These are phyloP conservation scores for Calonectria ilicicola DNA, from an alignment of 2,329 filamentous ascomycete genomes.

Conservation along the genomic window DNA sequence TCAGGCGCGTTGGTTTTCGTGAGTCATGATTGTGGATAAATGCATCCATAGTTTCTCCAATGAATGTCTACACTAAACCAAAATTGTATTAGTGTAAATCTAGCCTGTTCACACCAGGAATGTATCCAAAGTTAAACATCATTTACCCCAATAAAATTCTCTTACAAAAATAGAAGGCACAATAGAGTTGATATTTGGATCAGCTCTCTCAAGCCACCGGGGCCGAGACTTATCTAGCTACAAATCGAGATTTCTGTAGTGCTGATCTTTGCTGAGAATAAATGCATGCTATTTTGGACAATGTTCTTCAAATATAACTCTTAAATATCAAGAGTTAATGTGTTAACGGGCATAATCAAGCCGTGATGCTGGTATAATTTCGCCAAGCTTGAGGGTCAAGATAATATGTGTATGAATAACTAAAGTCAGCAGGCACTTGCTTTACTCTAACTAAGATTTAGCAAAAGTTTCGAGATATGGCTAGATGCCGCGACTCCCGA, in stretches of 20 bases:
- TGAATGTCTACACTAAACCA: accelerated
- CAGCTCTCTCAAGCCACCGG: background rate
- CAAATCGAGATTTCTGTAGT: too few species aligned
- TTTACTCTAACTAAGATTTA: background rate
- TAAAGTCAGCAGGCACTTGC: too few species aligned
- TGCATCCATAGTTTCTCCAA: background rate
- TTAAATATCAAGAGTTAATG: too few species aligned
- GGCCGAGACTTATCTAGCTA: background rate
- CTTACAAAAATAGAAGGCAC: background rate
- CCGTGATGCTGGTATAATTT: too few species aligned
- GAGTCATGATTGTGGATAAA: background rate
- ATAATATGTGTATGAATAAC: too few species aligned
- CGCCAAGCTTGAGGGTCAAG: too few species aligned
- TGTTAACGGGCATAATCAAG: too few species aligned
- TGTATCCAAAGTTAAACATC: background rate
- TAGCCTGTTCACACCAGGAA: background rate
- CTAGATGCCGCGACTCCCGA: background rate
- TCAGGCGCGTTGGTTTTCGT: too few species aligned
- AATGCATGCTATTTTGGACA: too few species aligned
- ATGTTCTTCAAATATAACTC: too few species aligned
- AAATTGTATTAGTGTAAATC: background rate
- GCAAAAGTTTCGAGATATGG: background rate
- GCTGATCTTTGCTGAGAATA: too few species aligned
- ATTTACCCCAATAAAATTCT: background rate
- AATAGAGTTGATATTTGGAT: background rate